phyloP scores from a whole-genome alignment of 1,284 basidiomycete genomes.

The Malassezia restricta region DNA sequence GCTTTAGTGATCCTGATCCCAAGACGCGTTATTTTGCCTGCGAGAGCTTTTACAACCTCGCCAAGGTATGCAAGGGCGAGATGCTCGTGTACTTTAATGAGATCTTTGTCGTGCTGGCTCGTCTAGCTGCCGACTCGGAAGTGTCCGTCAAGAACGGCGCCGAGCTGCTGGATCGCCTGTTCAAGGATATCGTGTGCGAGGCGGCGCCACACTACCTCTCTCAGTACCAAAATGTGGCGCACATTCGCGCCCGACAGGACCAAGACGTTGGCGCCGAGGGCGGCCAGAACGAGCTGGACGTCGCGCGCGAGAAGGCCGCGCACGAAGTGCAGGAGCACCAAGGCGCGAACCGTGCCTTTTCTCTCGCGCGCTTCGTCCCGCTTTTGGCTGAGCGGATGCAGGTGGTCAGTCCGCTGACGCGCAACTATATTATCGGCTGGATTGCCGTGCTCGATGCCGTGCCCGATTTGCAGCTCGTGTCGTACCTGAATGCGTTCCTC shows the following conservation, averaged over 20 bases:
- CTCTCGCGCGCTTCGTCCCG: constrained; percentile 84
- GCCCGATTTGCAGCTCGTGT: constrained; percentile 86
- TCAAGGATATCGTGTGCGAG: constrained; percentile 96
- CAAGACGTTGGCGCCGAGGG: constrained; percentile 20
- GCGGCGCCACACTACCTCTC: constrained; percentile 90
- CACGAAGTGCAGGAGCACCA: constrained; percentile 19
- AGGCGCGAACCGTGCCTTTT: constrained; percentile 56
- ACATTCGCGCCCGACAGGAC: constrained; percentile 54
- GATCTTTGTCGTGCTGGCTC: constrained; percentile 74
- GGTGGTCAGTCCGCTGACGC: constrained; percentile 85
- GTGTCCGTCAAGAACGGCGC: constrained; percentile 96
- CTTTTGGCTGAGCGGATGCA: constrained; percentile 84
- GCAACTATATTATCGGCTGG: constrained; percentile 94
- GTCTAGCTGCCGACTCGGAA: constrained; percentile 94
- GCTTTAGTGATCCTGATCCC: constrained; percentile 88
- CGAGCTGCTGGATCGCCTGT: constrained; percentile 85
- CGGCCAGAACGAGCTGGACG: constrained; percentile 34
- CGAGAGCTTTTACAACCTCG: constrained; percentile 93
- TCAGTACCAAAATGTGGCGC: constrained; percentile 58
- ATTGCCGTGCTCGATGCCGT: constrained; percentile 90
- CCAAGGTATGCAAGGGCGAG: constrained; percentile 92
- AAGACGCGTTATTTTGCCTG: constrained; percentile 93
- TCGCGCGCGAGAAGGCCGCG: constrained; percentile 37
- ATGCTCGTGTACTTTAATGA: constrained; percentile 95
- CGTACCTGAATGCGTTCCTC: constrained; percentile 84